Conservation (phyloP, 1,139 yeast species). For the Hyphopichia burtonii region DNA sequence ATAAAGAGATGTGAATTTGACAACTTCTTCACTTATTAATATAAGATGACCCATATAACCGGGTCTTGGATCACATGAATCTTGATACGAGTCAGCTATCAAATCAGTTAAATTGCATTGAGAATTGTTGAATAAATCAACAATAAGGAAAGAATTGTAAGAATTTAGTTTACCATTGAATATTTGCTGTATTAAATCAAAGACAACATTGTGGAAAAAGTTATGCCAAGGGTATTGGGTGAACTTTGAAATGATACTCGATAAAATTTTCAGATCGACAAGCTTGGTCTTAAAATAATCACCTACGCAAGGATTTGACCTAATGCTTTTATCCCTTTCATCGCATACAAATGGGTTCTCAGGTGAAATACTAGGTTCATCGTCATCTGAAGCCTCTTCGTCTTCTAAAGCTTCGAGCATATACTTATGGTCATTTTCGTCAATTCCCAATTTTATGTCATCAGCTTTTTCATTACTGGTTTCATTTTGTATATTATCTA, state of each 20-base stretch:
- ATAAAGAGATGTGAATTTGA: constrained; percentile 47
- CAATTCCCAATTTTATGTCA: neutral
- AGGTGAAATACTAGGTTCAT: constrained; percentile 46
- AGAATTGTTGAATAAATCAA: constrained; percentile 35
- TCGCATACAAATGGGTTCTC: constrained; percentile 49
- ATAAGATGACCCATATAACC: constrained; percentile 51
- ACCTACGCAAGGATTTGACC: constrained; percentile 41
- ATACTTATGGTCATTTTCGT: constrained; percentile 8
- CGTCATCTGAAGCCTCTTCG: constrained; percentile 42
- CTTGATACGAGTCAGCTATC: constrained; percentile 31
- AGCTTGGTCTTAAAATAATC: constrained; percentile 45
- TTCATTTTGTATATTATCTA: constrained; percentile 27
- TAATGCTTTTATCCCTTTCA: constrained; percentile 31
- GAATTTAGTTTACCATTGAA: constrained; percentile 50
- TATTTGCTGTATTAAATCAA: constrained; percentile 48
- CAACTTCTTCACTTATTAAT: constrained; percentile 49
- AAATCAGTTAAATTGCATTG: constrained; percentile 33
- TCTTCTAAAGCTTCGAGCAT: constrained; percentile 18
- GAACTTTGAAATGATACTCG: constrained; percentile 35
- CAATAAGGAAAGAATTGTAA: constrained; percentile 47
- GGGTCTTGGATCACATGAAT: constrained; percentile 32
- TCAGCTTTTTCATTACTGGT: constrained; percentile 5
- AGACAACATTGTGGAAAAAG: constrained; percentile 50
- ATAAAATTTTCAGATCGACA: constrained; percentile 39
- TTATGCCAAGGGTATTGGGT: constrained; percentile 48